A percentile compares a stretch with the other conserved stretches of the same genome.
These are phyloP conservation scores for Rheum nobile DNA, from an alignment of 148 eudicot species.

Conservation along the genomic window DNA sequence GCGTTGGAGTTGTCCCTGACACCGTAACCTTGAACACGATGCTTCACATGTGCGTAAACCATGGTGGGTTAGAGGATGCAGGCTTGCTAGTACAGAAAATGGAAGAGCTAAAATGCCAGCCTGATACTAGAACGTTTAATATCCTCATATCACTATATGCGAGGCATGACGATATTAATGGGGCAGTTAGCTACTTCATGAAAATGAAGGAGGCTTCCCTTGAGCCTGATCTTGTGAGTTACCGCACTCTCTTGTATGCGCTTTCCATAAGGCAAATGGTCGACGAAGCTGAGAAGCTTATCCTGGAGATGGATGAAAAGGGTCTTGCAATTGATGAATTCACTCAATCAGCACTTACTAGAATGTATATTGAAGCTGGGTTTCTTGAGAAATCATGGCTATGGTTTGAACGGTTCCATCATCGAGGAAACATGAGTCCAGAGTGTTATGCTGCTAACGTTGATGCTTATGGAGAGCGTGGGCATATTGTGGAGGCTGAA, in stretches of 20 bases:
- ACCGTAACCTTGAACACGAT: slow-evolving; percentile 80
- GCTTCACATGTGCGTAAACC: slow-evolving; percentile 71
- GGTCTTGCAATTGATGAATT: slow-evolving; percentile 69
- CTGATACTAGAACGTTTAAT: slow-evolving; percentile 81
- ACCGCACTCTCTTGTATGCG: slow-evolving; percentile 79
- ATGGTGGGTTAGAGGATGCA: slow-evolving; percentile 57
- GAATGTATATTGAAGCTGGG: slow-evolving; percentile 83
- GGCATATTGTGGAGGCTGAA: slow-evolving; percentile 62
- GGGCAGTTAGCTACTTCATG: slow-evolving; percentile 47
- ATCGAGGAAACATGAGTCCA: slow-evolving; percentile 51
- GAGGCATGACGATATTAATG: slow-evolving; percentile 52
- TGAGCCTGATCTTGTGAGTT: slow-evolving; percentile 72
- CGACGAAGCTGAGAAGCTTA: slow-evolving; percentile 58
- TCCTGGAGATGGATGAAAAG: slow-evolving; percentile 63
- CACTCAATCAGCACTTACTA: slow-evolving; percentile 74
- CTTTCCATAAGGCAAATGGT: slow-evolving; percentile 80
- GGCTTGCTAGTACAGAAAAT: slow-evolving; percentile 46
- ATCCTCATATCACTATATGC: slow-evolving; percentile 78
- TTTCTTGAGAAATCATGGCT: slow-evolving; percentile 65
- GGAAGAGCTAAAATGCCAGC: slow-evolving; percentile 51
- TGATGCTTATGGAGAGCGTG: slow-evolving; percentile 85
- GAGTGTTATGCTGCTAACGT: slow-evolving; percentile 89
- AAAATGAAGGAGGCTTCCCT: slow-evolving; percentile 62
- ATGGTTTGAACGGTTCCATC: slow-evolving; percentile 79
- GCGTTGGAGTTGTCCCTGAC: slow-evolving; percentile 54